Conservation (phyloP, 768 basidiomycete genomes). For the Pleurotus giganteus region DNA sequence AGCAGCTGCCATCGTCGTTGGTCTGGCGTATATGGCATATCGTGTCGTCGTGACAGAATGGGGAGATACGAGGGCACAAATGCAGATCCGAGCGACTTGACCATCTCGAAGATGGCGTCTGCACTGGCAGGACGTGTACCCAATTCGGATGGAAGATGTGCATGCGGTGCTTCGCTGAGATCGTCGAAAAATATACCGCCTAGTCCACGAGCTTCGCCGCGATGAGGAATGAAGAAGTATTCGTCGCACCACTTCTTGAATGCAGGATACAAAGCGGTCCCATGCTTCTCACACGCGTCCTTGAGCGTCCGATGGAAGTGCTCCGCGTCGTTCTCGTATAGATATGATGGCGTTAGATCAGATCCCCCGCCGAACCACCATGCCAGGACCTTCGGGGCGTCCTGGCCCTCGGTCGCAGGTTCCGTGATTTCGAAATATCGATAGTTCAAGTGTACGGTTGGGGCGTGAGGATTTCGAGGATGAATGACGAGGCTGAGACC, state of each 20-base stretch:
- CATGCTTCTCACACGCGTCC: slow-evolving; percentile 71
- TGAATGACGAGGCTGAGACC: slow-evolving; percentile 94
- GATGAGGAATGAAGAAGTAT: slow-evolving; percentile 92
- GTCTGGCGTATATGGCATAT: slow-evolving; percentile 55
- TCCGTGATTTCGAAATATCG: slow-evolving; percentile 95
- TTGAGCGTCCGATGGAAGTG: slow-evolving; percentile 87
- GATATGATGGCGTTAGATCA: slow-evolving; percentile 92
- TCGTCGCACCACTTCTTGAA: slow-evolving; percentile 98
- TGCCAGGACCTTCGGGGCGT: slow-evolving; percentile 59
- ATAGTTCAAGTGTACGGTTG: slow-evolving; percentile 95
- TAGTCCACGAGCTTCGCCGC: slow-evolving; percentile 81
- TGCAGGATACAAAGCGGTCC: slow-evolving; percentile 60
- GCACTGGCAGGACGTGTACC: slow-evolving; percentile 49
- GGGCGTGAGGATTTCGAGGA: slow-evolving; percentile 89
- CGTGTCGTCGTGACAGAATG: slow-evolving; percentile 62
- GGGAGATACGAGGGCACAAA: slow-evolving; percentile 92
- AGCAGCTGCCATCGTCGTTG: slow-evolving; percentile 92
- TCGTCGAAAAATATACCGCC: slow-evolving; percentile 99
- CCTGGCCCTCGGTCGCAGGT: slow-evolving; percentile 25
- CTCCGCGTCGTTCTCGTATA: slow-evolving; percentile 80
- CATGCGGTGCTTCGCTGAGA: slow-evolving; percentile 63
- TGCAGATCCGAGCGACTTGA: slow-evolving; percentile 69
- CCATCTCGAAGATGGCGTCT: slow-evolving; percentile 74
- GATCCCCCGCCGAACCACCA: slow-evolving; percentile 99
- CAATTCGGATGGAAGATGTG: slow-evolving; percentile 48